These are phyloP conservation scores for Fusarium sp. DNA, from an alignment of 2,329 filamentous ascomycete genomes.

Conservation along the genomic window DNA sequence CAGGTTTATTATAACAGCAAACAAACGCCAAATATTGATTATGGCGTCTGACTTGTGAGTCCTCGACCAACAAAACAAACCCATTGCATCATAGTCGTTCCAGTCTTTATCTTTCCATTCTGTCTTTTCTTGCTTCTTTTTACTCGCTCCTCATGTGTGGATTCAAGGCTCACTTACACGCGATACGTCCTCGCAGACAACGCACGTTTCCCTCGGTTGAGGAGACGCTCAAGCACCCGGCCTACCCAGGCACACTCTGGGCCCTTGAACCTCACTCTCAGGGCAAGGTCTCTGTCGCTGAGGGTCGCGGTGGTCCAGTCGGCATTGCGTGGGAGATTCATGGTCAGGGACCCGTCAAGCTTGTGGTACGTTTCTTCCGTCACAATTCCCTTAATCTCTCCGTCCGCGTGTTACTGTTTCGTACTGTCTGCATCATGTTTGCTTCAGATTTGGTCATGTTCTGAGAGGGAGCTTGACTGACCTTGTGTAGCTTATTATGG, in stretches of 20 bases:
- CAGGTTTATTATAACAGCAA: conserved; percentile 17
- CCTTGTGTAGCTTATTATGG: conserved; percentile 75
- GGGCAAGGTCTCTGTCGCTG: conserved; percentile 72
- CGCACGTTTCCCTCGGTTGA: conserved; percentile 56
- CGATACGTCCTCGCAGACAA: conserved; percentile 20
- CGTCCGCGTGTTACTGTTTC: conserved; percentile 1
- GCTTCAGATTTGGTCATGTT: not conserved
- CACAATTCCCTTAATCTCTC: conserved; percentile 11
- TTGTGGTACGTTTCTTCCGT: conserved; percentile 68
- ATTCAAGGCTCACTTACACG: conserved; percentile 7
- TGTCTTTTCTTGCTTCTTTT: not conserved
- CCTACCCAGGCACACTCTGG: conserved; percentile 74
- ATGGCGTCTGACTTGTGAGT: conserved; percentile 28
- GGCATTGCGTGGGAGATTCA: conserved; percentile 83
- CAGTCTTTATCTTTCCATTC: not conserved
- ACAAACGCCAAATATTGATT: conserved; percentile 2
- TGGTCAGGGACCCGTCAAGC: conserved; percentile 74
- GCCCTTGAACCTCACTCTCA: conserved; percentile 70
- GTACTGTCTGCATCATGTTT: not conserved
- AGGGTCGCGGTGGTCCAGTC: conserved; percentile 76
- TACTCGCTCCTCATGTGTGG: not conserved
- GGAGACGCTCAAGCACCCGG: conserved; percentile 70
- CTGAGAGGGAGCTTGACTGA: not conserved
- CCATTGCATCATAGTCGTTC: not conserved
- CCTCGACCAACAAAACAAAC: conserved; percentile 2